phyloP scores from a whole-genome alignment of 805 yeast species.

The Candida tibetensis region DNA sequence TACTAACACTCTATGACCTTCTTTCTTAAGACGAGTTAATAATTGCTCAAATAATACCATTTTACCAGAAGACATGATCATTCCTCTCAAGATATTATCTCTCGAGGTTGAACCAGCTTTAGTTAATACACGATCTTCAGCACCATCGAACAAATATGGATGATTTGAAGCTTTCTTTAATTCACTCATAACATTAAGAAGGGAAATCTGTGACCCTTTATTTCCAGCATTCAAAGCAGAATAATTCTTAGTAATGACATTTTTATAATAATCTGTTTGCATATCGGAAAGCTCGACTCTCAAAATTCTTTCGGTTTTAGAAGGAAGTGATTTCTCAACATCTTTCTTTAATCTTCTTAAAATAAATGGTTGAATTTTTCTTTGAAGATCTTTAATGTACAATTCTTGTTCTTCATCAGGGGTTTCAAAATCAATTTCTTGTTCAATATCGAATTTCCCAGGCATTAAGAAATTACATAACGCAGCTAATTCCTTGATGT shows the following conservation, averaged over 20 bases:
- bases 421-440: constrained; percentile 91
- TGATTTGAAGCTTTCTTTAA: constrained; percentile 96
- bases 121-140: constrained; percentile 76
- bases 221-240: constrained; percentile 85
- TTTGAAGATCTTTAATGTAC: constrained; percentile 82
- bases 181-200: constrained; percentile 91
- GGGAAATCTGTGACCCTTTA: constrained; percentile 75
- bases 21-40: constrained; percentile 77
- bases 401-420: constrained; percentile 85
- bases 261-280: constrained; percentile 93
- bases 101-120: constrained; percentile 63
- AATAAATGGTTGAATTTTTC: constrained; percentile 85
- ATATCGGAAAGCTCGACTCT: constrained; percentile 93
- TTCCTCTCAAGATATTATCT: constrained; percentile 80
- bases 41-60: constrained; percentile 94
- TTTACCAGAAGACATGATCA: constrained; percentile 97
- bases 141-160: constrained; percentile 91
- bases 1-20: constrained; percentile 93
- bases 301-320: constrained; percentile 91
- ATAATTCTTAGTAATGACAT: constrained; percentile 88
- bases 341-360: constrained; percentile 92
- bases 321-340: constrained; percentile 94
- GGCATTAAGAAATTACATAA: constrained; percentile 95
- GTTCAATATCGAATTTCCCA: constrained; percentile 83
- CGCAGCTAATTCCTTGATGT: constrained; percentile 93